Evolutionary conservation across 2,329 filamentous ascomycete species (phyloP).

Genomic region (Dactylellina drechsleri): DNA sequence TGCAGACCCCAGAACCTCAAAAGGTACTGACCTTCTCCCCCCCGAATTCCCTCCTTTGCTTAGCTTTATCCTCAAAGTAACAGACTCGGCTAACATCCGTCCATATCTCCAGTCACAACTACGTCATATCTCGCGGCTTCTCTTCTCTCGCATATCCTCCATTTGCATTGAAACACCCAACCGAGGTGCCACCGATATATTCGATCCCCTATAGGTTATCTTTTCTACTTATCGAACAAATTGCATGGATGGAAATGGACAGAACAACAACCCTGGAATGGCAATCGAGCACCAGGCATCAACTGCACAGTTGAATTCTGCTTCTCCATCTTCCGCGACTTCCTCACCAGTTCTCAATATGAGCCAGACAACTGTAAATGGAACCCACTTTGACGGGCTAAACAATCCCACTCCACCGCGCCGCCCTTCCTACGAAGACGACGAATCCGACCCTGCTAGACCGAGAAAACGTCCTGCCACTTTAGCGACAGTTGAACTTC

Average conservation of each 20-base stretch:
- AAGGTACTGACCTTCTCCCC: neutral
- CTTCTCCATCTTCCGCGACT: slow-evolving; percentile 45
- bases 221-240: slow-evolving; percentile 15
- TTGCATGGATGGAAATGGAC: slow-evolving; percentile 55
- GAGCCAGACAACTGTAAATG: slow-evolving; percentile 46
- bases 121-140: slow-evolving; percentile 33
- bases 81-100: slow-evolving; percentile 7
- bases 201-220: neutral
- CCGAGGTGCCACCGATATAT: slow-evolving; percentile 10
- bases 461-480: slow-evolving; percentile 54
- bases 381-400: slow-evolving; percentile 48
- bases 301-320: slow-evolving; percentile 50
- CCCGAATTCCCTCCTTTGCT: slow-evolving; percentile 2
- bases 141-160: neutral
- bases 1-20: neutral
- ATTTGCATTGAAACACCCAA: neutral
- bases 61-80: neutral
- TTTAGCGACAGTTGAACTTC: slow-evolving; percentile 50
- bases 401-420: slow-evolving; percentile 51
- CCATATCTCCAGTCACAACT: slow-evolving; percentile 5
- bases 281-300: slow-evolving; percentile 54
- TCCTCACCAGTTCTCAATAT: slow-evolving; percentile 44
- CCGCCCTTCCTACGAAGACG: slow-evolving; percentile 53
- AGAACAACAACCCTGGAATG: slow-evolving; percentile 52
- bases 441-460: slow-evolving; percentile 53